Evolutionary conservation across 2,329 filamentous ascomycete species (phyloP), one percentile per base, ranked within the genome.

Genomic region (Decorospora gaudefroyi): DNA sequence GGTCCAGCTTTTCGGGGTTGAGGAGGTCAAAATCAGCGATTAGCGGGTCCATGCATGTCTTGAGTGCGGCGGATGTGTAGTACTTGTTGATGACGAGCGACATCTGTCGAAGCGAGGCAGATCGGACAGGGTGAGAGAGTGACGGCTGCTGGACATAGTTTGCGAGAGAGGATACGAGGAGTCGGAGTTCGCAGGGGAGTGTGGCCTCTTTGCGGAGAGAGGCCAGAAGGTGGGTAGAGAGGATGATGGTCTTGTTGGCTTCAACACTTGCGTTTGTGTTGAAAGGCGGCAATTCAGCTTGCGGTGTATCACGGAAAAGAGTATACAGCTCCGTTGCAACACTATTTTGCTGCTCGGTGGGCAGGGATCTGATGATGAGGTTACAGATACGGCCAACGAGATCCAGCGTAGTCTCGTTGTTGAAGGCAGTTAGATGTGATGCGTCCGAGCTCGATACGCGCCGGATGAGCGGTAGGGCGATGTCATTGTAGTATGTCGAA

Each of bases 361-460:
- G 72, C 35, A 83, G 75, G 10, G 76, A 72, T 31, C 79, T 74
- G 21, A 86, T 71, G 31, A 86, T 79, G 31, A 83, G 67, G 53
- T 81, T 84, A 58, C 76, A 77, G 23, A 86, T 75, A 29, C 80
- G 75, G 15, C 83, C 84, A 12, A 85, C 74, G 5, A 82, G 74
- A 45, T 86, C 81, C 6, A 85, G 67, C 5, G 80, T 76, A 4
- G 70, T 68, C 36, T 79, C 73, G 51, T 84, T 76, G 21, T 72
- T 57, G 25, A 72, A 68, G 7, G 62, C 59, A 28, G 53, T 45
- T 8, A 61, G 61, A 28, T 70, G 65, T 2, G 65, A 62, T 4
- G 49, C 48, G 23, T 65, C 56, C 3, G 63, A 60, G 18, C 65
- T 68, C 4, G 67, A 66, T 15, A 69, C 57, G 18, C 72, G 66